These are phyloP conservation scores for Colletotrichum echinochloae DNA, from an alignment of 2,329 filamentous ascomycete genomes.

Conservation along the genomic window DNA sequence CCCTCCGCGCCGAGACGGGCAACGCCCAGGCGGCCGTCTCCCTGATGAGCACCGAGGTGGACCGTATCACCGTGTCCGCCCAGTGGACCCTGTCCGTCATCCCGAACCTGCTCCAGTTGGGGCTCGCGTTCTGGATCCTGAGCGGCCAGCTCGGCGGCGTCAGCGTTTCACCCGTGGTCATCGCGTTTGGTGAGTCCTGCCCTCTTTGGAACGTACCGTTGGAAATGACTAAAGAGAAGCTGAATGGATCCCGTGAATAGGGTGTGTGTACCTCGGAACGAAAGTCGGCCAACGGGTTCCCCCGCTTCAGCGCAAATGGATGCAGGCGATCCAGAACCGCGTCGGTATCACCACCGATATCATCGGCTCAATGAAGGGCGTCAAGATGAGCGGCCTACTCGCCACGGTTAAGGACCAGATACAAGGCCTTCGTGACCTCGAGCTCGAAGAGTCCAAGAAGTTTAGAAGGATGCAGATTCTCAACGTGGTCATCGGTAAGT, in stretches of 20 bases:
- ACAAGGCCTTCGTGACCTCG: slow-evolving; percentile 40
- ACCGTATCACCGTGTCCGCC: slow-evolving; percentile 44
- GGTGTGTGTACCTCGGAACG: background rate
- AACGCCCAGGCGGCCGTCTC: slow-evolving; percentile 43
- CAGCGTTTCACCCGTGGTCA: slow-evolving; percentile 55
- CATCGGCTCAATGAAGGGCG: slow-evolving; percentile 61
- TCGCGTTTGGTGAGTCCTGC: slow-evolving; percentile 47
- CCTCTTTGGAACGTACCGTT: too few relatives aligned
- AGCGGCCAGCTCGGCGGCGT: slow-evolving; percentile 53
- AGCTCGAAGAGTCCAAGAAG: slow-evolving; percentile 41
- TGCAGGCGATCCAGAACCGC: slow-evolving; percentile 61
- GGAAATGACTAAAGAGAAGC: too few relatives aligned
- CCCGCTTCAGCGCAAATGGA: slow-evolving; percentile 50
- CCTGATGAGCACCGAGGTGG: slow-evolving; percentile 47
- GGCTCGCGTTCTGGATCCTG: slow-evolving; percentile 46
- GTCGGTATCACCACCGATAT: slow-evolving; percentile 62
- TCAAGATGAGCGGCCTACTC: slow-evolving; percentile 63
- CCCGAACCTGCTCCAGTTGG: slow-evolving; percentile 41
- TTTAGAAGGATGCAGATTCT: slow-evolving; percentile 21
- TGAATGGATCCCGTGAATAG: background rate
- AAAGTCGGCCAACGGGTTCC: slow-evolving; percentile 7
- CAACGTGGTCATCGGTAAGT: slow-evolving; percentile 21
- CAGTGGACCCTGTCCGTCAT: slow-evolving; percentile 42
- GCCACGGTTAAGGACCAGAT: slow-evolving; percentile 48
- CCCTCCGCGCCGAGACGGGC: slow-evolving; percentile 34